Percentiles rank a stretch among this genome's conserved stretches.
phyloP scores from a whole-genome alignment of 1,139 yeast species.

The Diutina pseudorugosa region DNA sequence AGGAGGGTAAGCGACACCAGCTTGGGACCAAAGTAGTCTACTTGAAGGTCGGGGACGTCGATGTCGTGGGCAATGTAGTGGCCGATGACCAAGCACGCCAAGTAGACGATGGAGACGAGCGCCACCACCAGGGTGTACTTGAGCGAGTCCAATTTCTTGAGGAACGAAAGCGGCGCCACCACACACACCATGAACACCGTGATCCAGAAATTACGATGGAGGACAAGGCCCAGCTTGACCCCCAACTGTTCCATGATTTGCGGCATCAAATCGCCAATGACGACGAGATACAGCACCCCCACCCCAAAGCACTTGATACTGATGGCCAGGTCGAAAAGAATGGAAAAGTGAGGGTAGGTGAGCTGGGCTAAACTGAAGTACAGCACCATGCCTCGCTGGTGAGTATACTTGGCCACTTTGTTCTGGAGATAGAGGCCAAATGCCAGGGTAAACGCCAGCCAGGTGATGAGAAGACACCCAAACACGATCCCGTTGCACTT shows the following conservation, averaged over 20 bases:
- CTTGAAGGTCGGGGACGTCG: constrained; percentile 11
- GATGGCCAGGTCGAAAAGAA: constrained; percentile 50
- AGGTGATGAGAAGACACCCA: constrained; percentile 31
- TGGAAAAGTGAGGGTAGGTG: constrained; percentile 38
- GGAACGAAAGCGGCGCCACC: constrained; percentile 58
- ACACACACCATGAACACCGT: constrained; percentile 45
- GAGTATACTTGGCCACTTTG: constrained; percentile 37
- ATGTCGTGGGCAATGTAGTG: constrained; percentile 39
- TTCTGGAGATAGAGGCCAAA: constrained; percentile 42
- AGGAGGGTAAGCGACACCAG: constrained; percentile 24
- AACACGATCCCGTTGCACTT: constrained; percentile 37
- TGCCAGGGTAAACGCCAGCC: constrained; percentile 39
- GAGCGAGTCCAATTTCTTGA: constrained; percentile 69
- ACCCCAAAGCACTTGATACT: constrained; percentile 90
- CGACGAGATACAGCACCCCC: constrained; percentile 75
- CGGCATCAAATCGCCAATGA: constrained; percentile 88
- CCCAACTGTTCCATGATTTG: constrained; percentile 41
- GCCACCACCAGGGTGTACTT: constrained; percentile 84
- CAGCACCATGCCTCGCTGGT: constrained; percentile 37
- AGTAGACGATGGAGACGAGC: constrained; percentile 64
- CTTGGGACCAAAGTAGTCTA: constrained; percentile 25
- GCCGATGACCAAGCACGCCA: constrained; percentile 58
- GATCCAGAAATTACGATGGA: constrained; percentile 59
- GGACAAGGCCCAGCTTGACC: constrained; percentile 14
- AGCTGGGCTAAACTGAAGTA: constrained; percentile 41